Base-by-base conservation (phyloP, 352 stramenopile genomes). In the Lagenidium giganteum region DNA sequence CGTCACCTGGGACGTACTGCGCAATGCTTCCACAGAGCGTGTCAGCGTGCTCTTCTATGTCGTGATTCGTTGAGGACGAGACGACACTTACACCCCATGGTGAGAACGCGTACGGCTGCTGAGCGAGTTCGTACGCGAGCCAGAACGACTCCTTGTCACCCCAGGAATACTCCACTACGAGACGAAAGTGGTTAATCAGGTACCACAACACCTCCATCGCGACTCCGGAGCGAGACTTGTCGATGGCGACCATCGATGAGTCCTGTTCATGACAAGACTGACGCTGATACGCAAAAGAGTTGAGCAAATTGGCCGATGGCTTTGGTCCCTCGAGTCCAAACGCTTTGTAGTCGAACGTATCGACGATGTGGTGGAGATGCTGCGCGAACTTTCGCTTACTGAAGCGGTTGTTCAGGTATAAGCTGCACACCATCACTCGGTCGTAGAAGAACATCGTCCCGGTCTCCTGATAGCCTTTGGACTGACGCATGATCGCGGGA, bases 371-470 rank as follows among this genome's bases (percentile, higher is more conserved):
- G 12, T 57, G 59, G 17, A 83, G 50, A 37, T 65, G 53, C 25
- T 51, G 58, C 38, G 46, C 65, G 20, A 23, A 34, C 16, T 55
- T 42, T 25, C 39, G 20, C 6, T 24, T 17, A 13, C 27, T 40
- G 16, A 53, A 25, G 18, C 65, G 57, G 11, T 63, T 31, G 2
- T 61, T 46, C 35, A 62, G 54, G 45, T 49, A 64, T 16, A 49
- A 59, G 32, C 55, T 60, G 9, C 66, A 24, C 12, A 67, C 63
- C 18, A 65, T 57, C 23, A 77, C 53, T 18, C 68, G 70, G 49
- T 87, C 74, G 30, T 81, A 76, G 40, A 87, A 87, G 45, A 87
- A 87, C 11, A 72, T 62, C 35, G 74, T 84, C 8, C 70, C 70
- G 7, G 48, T 78, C 9, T 42, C 28, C 12, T 52, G 12, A 47